phyloP scores from a whole-genome alignment of 2,329 filamentous ascomycete genomes.

The Colletotrichum gloeosporioides region DNA sequence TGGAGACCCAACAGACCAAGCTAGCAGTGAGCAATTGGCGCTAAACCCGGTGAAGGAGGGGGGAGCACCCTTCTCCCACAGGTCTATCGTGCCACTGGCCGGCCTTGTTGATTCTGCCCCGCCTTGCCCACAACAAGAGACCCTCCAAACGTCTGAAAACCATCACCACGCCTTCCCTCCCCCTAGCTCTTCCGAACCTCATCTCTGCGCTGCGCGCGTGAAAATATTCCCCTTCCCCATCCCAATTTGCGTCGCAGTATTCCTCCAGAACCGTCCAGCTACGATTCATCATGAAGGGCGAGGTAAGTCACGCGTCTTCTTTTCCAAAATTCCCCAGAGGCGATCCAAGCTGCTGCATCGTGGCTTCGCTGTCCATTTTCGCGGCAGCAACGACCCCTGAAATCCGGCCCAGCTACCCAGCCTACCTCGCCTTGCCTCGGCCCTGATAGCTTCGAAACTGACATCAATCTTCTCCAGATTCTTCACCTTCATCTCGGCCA shows the following conservation, averaged over 20 bases:
- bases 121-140: slow-evolving; percentile 31
- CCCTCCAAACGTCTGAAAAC: slow-evolving; percentile 34
- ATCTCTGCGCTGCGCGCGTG: slow-evolving; percentile 39
- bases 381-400: slow-evolving; percentile 11
- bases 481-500: slow-evolving; percentile 70
- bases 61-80: slow-evolving; percentile 6
- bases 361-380: slow-evolving; percentile 10
- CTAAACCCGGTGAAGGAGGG: slow-evolving; percentile 18
- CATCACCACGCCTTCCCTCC: slow-evolving; percentile 35
- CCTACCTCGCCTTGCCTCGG: neutral
- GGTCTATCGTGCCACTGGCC: slow-evolving; percentile 20
- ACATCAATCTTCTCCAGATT: slow-evolving; percentile 46
- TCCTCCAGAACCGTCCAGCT: slow-evolving; percentile 24
- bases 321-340: neutral
- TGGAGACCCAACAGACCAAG: neutral
- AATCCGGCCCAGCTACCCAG: neutral
- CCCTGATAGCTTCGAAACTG: neutral
- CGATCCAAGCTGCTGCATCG: neutral
- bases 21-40: slow-evolving; percentile 10
- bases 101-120: slow-evolving; percentile 29
- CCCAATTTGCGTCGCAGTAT: slow-evolving; percentile 23
- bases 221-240: slow-evolving; percentile 28
- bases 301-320: slow-evolving; percentile 46
- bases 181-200: slow-evolving; percentile 30
- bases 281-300: slow-evolving; percentile 59